Base-by-base conservation (phyloP, 306 rosid genomes). In the Calophaca sinica region DNA sequence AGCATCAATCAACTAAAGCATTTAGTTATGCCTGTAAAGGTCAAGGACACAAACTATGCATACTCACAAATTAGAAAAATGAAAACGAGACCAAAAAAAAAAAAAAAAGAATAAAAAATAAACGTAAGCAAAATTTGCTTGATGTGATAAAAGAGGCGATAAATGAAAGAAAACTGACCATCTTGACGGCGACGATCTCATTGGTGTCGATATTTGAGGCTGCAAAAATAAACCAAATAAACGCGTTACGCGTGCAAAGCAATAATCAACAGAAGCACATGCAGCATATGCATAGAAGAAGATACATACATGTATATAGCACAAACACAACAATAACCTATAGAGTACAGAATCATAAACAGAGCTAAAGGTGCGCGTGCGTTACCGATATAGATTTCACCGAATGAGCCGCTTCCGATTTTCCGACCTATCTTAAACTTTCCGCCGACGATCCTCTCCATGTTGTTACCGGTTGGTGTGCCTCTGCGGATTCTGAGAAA, bases 371-470 rank as follows among this genome's bases (percentile, higher is more conserved):
- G 44, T 36, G 15, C 41, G 15, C 11, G n/a, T 9, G 36, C 1
- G 5, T 6, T 9, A 90, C 96, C 96, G 10, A 88, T 83, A 73
- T 61, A 88, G 32, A 88, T 88, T 85, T 90, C 90, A 38, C 96
- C 93, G 4, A 90, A 90, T 0, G 96, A 90, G 10, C 93, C 93
- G 76, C 93, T 85, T 1, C 96, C 96, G 26, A 90, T 88, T 81
- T 88, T 90, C 64, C 89, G 87, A 78, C 96, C 93, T 53, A 88
- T 14, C 82, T 88, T 90, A 78, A 55, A 90, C 83, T 85, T 86
- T 2, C 85, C 91, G 2, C 85, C 96, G 12, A 88, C 38, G 49
- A 90, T 60, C 78, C 91, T 83, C 82, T 90, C 91, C 96, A 90
- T 90, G 48, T 14, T 66, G 4, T 3, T 31, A 15, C 7, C 69